Percentiles rank a stretch among this genome's conserved stretches.
Evolutionary conservation across 192 early-diverging fungal species (phyloP).

Genomic region (Umbelopsis isabellina): DNA sequence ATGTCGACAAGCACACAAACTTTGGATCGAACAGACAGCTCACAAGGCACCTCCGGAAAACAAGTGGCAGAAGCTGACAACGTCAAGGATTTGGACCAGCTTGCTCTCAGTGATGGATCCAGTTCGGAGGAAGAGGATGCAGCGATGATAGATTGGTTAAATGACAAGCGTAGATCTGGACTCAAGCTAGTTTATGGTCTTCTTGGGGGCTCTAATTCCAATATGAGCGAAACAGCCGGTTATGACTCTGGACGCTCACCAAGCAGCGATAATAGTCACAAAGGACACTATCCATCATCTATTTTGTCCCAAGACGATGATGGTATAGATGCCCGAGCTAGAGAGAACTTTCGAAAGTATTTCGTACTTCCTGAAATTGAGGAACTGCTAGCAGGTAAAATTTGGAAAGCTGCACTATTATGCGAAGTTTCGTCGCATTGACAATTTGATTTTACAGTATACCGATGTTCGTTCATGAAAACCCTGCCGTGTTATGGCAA

Average conservation of each 20-base stretch:
- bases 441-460: constrained; percentile 35
- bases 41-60: neutral
- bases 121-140: constrained; percentile 39
- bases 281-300: neutral
- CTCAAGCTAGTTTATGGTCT: constrained; percentile 41
- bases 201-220: constrained; percentile 21
- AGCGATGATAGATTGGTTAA: constrained; percentile 33
- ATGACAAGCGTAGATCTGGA: constrained; percentile 35
- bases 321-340: constrained; percentile 28
- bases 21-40: neutral
- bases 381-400: constrained; percentile 50
- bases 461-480: constrained; percentile 51
- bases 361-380: constrained; percentile 63
- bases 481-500: constrained; percentile 61
- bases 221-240: neutral
- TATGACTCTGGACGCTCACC: constrained; percentile 23
- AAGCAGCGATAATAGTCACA: constrained; percentile 9
- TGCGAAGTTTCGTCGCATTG: neutral
- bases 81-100: neutral
- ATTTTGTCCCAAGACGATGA: constrained; percentile 21
- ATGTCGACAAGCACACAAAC: constrained; percentile 10
- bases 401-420: neutral
- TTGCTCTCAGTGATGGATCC: constrained; percentile 12
- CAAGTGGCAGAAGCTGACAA: neutral
- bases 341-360: constrained; percentile 49